Conservation (phyloP, 1,284 basidiomycete species). For the Tremellales sp. region DNA sequence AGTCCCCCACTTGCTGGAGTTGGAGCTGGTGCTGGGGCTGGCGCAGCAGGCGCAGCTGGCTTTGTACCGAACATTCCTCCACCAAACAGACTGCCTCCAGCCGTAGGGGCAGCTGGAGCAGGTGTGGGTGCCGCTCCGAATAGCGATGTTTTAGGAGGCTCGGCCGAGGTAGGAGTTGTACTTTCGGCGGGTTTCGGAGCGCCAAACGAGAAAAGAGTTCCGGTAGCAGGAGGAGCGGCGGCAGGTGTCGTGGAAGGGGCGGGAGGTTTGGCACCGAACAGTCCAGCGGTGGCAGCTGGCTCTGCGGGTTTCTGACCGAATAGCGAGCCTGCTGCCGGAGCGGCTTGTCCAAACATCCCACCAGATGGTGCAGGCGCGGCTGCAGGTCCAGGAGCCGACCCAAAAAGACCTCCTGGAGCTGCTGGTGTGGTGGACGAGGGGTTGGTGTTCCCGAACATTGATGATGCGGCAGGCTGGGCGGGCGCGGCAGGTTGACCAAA, state of each 20-base stretch:
- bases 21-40: slow-evolving; percentile 8
- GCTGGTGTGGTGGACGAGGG: not conserved
- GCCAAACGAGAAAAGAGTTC: slow-evolving; percentile 23
- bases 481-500: slow-evolving; percentile 15
- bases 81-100: slow-evolving; percentile 14
- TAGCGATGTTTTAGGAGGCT: slow-evolving; percentile 12
- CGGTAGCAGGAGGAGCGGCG: slow-evolving; percentile 16
- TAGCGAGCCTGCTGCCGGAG: slow-evolving; percentile 10
- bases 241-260: slow-evolving; percentile 8
- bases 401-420: not conserved
- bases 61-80: slow-evolving; percentile 12
- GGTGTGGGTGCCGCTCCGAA: slow-evolving; percentile 21
- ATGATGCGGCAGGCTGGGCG: not conserved
- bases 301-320: slow-evolving; percentile 12
- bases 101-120: slow-evolving; percentile 13
- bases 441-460: not conserved
- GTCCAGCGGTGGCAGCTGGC: slow-evolving; percentile 11
- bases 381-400: slow-evolving; percentile 18
- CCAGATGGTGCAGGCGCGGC: slow-evolving; percentile 6
- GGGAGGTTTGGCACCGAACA: not conserved
- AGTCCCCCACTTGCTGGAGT: slow-evolving; percentile 17
- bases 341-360: slow-evolving; percentile 7
- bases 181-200: slow-evolving; percentile 26
- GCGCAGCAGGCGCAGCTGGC: slow-evolving; percentile 3
- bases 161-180: slow-evolving; percentile 20